These are phyloP conservation scores for Sesbania bispinosa DNA, from an alignment of 306 rosid species.

Conservation along the genomic window DNA sequence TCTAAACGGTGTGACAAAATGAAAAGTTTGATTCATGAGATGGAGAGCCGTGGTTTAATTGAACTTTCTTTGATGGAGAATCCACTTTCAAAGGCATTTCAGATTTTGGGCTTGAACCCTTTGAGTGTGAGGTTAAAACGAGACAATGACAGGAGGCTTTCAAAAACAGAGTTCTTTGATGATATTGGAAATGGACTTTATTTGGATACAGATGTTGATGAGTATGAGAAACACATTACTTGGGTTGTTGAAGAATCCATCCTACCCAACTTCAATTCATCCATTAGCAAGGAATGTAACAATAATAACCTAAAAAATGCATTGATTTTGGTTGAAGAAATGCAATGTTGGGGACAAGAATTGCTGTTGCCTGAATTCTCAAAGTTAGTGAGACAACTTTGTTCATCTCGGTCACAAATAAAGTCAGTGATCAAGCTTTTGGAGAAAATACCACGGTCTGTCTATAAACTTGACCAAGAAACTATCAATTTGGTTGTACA, in stretches of 20 bases:
- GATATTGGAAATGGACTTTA: constrained; percentile 88
- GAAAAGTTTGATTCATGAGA: constrained; percentile 48
- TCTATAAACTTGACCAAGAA: constrained; percentile 51
- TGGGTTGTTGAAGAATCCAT: constrained; percentile 56
- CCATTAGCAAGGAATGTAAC: constrained; percentile 42
- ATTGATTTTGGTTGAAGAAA: constrained; percentile 52
- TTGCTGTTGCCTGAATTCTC: constrained; percentile 46
- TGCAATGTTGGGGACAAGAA: constrained; percentile 82
- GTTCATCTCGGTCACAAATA: constrained; percentile 46
- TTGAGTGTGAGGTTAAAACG: constrained; percentile 67
- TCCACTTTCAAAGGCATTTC: constrained; percentile 63
- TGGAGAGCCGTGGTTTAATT: constrained; percentile 58
- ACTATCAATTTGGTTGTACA: constrained; percentile 61
- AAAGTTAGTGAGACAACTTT: constrained; percentile 47
- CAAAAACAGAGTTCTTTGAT: constrained; percentile 76
- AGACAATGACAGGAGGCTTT: constrained; percentile 54
- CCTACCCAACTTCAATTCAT: constrained; percentile 53
- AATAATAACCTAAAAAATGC: constrained; percentile 46
- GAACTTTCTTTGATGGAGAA: constrained; percentile 43
- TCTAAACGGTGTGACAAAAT: constrained; percentile 65
- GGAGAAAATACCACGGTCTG: constrained; percentile 48
- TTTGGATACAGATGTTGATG: constrained; percentile 72
- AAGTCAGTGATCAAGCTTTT: constrained; percentile 34
- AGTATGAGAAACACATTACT: constrained; percentile 57
- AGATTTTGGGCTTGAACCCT: constrained; percentile 67